Evolutionary conservation across 2,329 filamentous ascomycete genomes (phyloP), one percentile per base, ranked within the genome.

Genomic region (Xylariaceae sp.): DNA sequence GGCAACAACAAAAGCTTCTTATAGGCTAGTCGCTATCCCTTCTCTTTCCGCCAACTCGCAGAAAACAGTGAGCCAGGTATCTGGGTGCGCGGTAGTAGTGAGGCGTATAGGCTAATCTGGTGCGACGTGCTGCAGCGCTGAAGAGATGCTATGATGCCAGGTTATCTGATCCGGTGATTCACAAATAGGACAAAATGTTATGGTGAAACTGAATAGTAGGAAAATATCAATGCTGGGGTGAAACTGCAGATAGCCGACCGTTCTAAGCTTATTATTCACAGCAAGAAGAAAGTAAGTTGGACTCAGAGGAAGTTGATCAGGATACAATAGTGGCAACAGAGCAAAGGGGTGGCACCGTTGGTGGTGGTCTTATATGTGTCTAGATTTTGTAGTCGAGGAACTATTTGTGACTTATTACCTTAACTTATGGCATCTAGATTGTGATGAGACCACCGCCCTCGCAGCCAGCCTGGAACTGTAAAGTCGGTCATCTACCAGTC

Each of bases 41-140:
- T 31, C 26, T 18, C 30, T 31, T 32, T 28, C 36, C 17, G 16
- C 23, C 14, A 11, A 34, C n/a, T 44, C 27, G 27, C 36, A 26
- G 35, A 12, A 23, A 36, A 28, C 7, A 8, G 26, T 5, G 8
- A 28, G 5, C 26, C 26, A 28, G 18, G 35, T 17, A 32, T 26
- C 36, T 24, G 31, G 31, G 9, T 8, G 14, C 26, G 30, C 27
- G 30, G 16, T 29, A 27, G 23, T 38, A 17, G 21, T 14, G 35
- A 41, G 36, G 40, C n/a, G 38, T 18, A 47, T 23, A 47, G 17
- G 26, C 32, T 16, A 26, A 41, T 35, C 32, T 38, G 11, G 44
- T 47, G 44, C 40, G 29, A 44, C 44, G 44, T 47, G 38, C 34
- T 26, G 37, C 44, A 39, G n/a, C n/a, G n/a, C n/a, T n/a, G n/a